Conservation (phyloP, 805 yeast species). For the Yamadazyma kitorensis region DNA sequence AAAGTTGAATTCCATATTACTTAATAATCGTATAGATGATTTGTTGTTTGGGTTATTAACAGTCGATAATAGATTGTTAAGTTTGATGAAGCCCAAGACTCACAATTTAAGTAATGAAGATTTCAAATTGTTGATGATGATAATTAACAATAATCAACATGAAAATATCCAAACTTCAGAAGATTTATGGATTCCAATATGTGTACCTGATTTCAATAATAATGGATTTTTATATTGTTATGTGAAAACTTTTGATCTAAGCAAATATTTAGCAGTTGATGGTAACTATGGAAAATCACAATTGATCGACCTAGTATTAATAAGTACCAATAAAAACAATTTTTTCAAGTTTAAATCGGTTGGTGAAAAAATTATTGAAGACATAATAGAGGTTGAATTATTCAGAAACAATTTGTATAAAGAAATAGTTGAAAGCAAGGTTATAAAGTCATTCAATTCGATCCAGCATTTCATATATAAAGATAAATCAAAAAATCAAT, state of each 20-base stretch:
- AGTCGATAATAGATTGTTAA: conserved; percentile 61
- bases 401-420: conserved; percentile 19
- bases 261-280: conserved; percentile 15
- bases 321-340: conserved; percentile 71
- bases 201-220: conserved; percentile 86
- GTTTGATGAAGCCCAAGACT: conserved; percentile 69
- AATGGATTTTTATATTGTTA: conserved; percentile 85
- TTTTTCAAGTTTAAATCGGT: conserved; percentile 72
- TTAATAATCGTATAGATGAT: conserved; percentile 30
- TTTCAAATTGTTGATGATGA: conserved; percentile 66
- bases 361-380: conserved; percentile 48
- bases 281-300: conserved; percentile 11
- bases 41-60: conserved; percentile 75
- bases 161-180: conserved; percentile 30
- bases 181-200: conserved; percentile 91
- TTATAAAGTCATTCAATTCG: conserved; percentile 11
- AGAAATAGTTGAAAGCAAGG: conserved; percentile 18
- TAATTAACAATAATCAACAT: conserved; percentile 52
- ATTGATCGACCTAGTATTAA: conserved; percentile 43
- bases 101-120: conserved; percentile 84
- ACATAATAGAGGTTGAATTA: conserved; percentile 20
- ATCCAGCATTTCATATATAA: conserved; percentile 82
- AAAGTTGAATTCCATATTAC: conserved; percentile 53
- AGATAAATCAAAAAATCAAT: conserved; percentile 66
- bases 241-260: conserved; percentile 44